Conservation (phyloP, 768 basidiomycete genomes). For the Amanita brunnescens region DNA sequence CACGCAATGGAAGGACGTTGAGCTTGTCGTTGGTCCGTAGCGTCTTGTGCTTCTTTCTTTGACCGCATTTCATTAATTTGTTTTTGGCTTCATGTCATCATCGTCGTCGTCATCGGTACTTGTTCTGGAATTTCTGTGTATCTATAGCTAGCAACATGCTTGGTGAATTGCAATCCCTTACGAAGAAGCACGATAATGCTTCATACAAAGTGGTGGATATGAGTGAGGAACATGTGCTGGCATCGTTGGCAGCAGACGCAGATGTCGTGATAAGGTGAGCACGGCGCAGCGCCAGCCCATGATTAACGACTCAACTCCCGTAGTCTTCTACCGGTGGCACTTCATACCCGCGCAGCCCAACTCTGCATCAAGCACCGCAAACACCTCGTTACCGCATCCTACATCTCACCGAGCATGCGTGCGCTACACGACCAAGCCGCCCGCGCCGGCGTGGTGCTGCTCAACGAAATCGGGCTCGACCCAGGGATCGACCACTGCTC, state of each 20-base stretch:
- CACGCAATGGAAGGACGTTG: slow-evolving; percentile 49
- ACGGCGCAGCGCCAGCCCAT: neutral
- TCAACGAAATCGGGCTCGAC: slow-evolving; percentile 89
- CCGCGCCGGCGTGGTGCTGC: slow-evolving; percentile 54
- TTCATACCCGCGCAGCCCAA: slow-evolving; percentile 67
- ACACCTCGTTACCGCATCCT: slow-evolving; percentile 88
- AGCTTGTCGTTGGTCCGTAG: slow-evolving; percentile 68
- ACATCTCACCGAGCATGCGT: slow-evolving; percentile 74
- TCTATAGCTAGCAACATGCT: slow-evolving; percentile 64
- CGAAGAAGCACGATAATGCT: slow-evolving; percentile 40
- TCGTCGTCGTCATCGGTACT: slow-evolving; percentile 8
- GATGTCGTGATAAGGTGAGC: slow-evolving; percentile 82
- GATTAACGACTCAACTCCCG: neutral
- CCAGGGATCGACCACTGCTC: slow-evolving; percentile 89
- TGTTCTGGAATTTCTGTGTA: slow-evolving; percentile 1
- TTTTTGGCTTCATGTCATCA: slow-evolving; percentile 2
- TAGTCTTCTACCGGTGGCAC: slow-evolving; percentile 71
- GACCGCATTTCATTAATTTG: slow-evolving; percentile 7
- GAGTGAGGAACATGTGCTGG: slow-evolving; percentile 34
- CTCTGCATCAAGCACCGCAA: slow-evolving; percentile 60
- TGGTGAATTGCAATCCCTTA: slow-evolving; percentile 44
- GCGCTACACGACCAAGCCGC: slow-evolving; percentile 53
- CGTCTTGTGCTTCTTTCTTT: slow-evolving; percentile 3
- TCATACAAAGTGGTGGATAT: slow-evolving; percentile 54
- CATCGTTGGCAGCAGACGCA: slow-evolving; percentile 44